These are phyloP conservation scores for Aspergillus sp. DNA, from an alignment of 2,329 filamentous ascomycete species.

Conservation along the genomic window DNA sequence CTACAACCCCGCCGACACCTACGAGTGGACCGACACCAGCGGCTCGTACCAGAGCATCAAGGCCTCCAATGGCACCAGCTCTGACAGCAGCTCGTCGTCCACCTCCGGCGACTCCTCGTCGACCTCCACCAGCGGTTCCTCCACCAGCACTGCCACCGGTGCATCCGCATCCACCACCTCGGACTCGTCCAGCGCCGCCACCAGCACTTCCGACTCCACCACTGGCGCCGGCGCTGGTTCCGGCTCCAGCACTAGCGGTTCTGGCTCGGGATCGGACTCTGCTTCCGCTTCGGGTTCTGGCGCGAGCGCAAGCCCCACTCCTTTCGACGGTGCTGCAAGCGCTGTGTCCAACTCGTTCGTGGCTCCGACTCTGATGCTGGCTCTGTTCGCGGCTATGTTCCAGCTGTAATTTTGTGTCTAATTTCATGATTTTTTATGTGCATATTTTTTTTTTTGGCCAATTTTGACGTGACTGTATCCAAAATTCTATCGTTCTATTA, in stretches of 20 bases:
- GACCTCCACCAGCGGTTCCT: constrained; percentile 1
- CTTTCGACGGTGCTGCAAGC: constrained; percentile 15
- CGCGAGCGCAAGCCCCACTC: constrained; percentile 7
- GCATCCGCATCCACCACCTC: constrained; percentile 1
- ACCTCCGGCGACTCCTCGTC: constrained; percentile 3
- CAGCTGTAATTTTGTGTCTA: constrained; percentile 19
- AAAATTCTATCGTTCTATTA: not conserved
- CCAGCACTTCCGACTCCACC: not conserved
- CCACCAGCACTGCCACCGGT: constrained; percentile 1
- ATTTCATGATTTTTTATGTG: constrained; percentile 1
- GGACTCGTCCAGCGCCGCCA: not conserved
- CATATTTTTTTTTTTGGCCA: constrained; percentile 3
- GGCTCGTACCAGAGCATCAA: constrained; percentile 62
- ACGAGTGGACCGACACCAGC: constrained; percentile 56
- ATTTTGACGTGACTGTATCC: not conserved
- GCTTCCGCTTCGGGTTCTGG: constrained; percentile 5
- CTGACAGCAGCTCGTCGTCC: constrained; percentile 5
- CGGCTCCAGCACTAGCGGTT: constrained; percentile 5
- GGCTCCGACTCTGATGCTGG: constrained; percentile 11
- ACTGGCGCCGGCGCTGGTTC: constrained; percentile 8
- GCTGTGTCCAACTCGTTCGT: constrained; percentile 17
- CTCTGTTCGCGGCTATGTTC: constrained; percentile 22
- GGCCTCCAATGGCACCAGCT: constrained; percentile 5
- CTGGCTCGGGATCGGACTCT: constrained; percentile 9
- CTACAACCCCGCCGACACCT: constrained; percentile 56